A percentile compares a stretch with the other conserved stretches of the same genome.
phyloP scores from a whole-genome alignment of 2,329 filamentous ascomycete species.

The Diaporthe capsici region DNA sequence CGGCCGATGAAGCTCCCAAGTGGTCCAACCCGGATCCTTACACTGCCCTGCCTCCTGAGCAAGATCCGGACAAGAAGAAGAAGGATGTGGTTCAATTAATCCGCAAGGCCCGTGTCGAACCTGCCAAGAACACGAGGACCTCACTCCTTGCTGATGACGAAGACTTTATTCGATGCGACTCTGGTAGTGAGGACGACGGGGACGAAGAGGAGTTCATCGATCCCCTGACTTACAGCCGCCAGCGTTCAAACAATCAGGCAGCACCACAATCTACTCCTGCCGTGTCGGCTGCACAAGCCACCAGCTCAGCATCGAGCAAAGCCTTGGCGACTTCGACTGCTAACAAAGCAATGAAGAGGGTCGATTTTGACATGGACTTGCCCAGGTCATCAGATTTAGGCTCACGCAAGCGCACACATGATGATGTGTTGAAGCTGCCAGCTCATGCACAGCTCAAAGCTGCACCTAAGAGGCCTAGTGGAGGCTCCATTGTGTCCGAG shows the following conservation, averaged over 20 bases:
- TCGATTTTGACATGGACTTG: conserved; percentile 28
- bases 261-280: conserved; percentile 13
- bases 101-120: conserved; percentile 84
- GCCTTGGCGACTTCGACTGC: neutral
- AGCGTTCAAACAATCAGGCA: conserved; percentile 7
- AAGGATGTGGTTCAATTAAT: conserved; percentile 92
- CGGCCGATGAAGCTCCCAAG: conserved; percentile 71
- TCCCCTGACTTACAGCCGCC: conserved; percentile 39
- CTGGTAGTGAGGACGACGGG: conserved; percentile 67
- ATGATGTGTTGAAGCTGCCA: conserved; percentile 75
- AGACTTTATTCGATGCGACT: conserved; percentile 92
- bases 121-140: conserved; percentile 56
- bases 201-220: conserved; percentile 41
- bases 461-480: conserved; percentile 61
- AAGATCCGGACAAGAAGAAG: conserved; percentile 76
- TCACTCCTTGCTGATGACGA: conserved; percentile 65
- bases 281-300: neutral
- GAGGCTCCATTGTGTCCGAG: conserved; percentile 63
- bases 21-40: conserved; percentile 99
- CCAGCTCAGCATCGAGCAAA: conserved; percentile 12
- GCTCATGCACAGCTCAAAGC: conserved; percentile 68
- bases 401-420: conserved; percentile 80
- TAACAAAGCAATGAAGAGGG: conserved; percentile 8
- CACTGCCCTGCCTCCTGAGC: conserved; percentile 84
- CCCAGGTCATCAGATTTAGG: conserved; percentile 63